These are phyloP conservation scores for Cryomyces minteri DNA, from an alignment of 495 filamentous ascomycete genomes.

Conservation along the genomic window DNA sequence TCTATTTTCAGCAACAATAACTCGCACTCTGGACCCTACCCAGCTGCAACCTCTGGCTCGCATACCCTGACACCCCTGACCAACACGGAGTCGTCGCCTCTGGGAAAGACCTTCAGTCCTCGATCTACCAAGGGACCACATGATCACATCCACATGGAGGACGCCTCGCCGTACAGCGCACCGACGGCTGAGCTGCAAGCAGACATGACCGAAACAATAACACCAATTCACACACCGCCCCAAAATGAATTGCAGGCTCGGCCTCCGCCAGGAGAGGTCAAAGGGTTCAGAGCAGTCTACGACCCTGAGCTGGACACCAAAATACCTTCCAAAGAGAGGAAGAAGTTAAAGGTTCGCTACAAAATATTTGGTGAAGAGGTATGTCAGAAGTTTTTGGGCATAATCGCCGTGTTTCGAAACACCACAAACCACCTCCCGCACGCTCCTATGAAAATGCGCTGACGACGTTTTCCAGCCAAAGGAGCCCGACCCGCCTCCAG, in stretches of 20 bases:
- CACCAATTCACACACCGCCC: conserved; percentile 31
- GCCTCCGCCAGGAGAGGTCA: conserved; percentile 38
- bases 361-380: conserved; percentile 43
- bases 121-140: conserved; percentile 21
- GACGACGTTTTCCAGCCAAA: conserved; percentile 12
- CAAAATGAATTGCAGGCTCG: conserved; percentile 39
- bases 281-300: conserved; percentile 51
- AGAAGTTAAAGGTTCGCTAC: conserved; percentile 48
- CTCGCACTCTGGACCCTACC: conserved; percentile 25
- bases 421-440: neutral
- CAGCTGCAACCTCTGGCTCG: conserved; percentile 28
- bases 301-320: conserved; percentile 56
- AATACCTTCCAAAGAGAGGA: conserved; percentile 40
- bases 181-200: conserved; percentile 6
- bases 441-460: neutral
- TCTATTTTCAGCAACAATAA: conserved; percentile 38
- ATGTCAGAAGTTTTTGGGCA: too few species aligned
- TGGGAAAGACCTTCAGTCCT: conserved; percentile 36
- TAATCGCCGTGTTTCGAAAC: neutral
- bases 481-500: conserved; percentile 47
- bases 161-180: conserved; percentile 5
- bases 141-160: conserved; percentile 11
- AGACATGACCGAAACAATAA: conserved; percentile 17
- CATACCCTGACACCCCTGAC: conserved; percentile 58
- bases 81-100: conserved; percentile 55